Percentiles rank a stretch among this genome's conserved stretches.
phyloP scores from a whole-genome alignment of 768 basidiomycete genomes.

The Zangia roseola region DNA sequence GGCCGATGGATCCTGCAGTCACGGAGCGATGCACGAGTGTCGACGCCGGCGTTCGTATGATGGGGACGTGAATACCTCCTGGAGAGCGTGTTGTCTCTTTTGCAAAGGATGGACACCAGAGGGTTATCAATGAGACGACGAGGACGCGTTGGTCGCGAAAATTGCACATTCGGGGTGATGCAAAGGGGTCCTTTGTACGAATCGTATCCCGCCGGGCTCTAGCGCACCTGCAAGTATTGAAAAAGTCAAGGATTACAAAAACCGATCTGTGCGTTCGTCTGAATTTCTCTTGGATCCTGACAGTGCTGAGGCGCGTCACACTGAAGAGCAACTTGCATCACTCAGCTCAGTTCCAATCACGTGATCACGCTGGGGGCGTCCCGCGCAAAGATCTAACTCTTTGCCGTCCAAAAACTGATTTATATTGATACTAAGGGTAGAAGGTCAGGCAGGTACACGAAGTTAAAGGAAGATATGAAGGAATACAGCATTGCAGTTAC shows the following conservation, averaged over 20 bases:
- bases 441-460: constrained; percentile 9
- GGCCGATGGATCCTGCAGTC: constrained; percentile 41
- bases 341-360: neutral
- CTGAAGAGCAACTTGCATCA: too few relatives aligned
- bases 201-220: neutral
- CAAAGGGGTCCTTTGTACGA: neutral
- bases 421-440: constrained; percentile 1
- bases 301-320: neutral
- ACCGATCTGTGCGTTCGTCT: neutral
- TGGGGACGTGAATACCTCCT: constrained; percentile 26
- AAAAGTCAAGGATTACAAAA: neutral
- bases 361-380: constrained; percentile 1
- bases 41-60: constrained; percentile 8
- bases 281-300: neutral
- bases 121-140: constrained; percentile 3
- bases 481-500: constrained; percentile 9
- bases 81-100: constrained; percentile 4
- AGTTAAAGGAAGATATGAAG: neutral
- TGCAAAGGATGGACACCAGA: neutral
- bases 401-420: neutral
- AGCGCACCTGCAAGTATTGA: neutral
- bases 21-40: constrained; percentile 9
- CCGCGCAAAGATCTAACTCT: too few relatives aligned
- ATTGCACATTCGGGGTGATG: constrained; percentile 10
- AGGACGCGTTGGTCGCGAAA: constrained; percentile 7